A percentile compares a stretch with the other conserved stretches of the same genome.
Conservation (phyloP, 352 stramenopile species). For the Blastocystis sp. region DNA sequence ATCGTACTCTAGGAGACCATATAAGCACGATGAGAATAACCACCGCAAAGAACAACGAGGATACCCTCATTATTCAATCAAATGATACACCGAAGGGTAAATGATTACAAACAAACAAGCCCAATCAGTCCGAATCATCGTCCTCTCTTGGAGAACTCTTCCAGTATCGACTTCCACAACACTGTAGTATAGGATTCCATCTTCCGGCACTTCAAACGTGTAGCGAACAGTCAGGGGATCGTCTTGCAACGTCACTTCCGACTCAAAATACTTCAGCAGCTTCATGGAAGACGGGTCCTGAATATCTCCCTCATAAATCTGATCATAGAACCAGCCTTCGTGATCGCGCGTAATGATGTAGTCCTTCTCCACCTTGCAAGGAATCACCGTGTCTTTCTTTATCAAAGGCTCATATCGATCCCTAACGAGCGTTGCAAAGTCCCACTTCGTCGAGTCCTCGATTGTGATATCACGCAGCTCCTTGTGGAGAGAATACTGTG, state of each 20-base stretch:
- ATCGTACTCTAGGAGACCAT: too few species aligned
- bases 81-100: not conserved
- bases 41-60: too few species aligned
- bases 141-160: not conserved
- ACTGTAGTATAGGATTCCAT: not conserved
- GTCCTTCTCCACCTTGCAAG: not conserved
- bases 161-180: slow-evolving; percentile 7
- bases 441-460: not conserved
- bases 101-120: not conserved
- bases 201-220: not conserved
- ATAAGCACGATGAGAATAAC: too few species aligned
- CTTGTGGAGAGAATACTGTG: not conserved
- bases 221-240: not conserved
- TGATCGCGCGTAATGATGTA: not conserved
- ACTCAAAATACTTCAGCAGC: not conserved
- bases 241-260: not conserved
- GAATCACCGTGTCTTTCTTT: not conserved
- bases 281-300: not conserved
- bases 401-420: not conserved
- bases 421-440: not conserved
- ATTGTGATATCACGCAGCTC: not conserved
- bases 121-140: not conserved
- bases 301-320: not conserved
- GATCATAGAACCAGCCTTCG: not conserved
- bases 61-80: too few species aligned